Evolutionary conservation across 768 basidiomycete species (phyloP).

Genomic region (Mycena maculata): DNA sequence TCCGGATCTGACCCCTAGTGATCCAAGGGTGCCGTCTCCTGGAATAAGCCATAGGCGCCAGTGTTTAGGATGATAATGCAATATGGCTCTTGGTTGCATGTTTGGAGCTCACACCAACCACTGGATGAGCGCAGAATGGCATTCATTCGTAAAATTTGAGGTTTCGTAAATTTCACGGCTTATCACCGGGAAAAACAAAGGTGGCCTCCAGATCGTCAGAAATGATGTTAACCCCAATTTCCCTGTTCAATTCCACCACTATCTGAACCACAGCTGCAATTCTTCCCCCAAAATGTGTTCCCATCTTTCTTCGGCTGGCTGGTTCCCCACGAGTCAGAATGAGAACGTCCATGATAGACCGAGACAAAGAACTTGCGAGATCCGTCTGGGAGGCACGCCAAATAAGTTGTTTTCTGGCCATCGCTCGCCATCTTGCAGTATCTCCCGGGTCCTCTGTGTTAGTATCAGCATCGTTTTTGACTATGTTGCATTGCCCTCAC

Average conservation of each 20-base stretch:
- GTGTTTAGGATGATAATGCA: too few relatives aligned
- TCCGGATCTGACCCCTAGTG: too few relatives aligned
- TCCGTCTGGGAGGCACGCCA: background rate
- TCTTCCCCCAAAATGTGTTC: conserved; percentile 7
- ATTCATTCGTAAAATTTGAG: too few relatives aligned
- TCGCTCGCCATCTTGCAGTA: conserved; percentile 19
- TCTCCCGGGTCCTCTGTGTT: conserved; percentile 10
- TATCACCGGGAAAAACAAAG: background rate
- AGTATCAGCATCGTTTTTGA: background rate
- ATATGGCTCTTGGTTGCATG: too few relatives aligned
- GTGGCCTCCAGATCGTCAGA: conserved; percentile 25
- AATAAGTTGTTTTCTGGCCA: conserved; percentile 34
- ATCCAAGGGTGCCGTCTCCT: too few relatives aligned
- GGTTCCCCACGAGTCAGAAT: background rate
- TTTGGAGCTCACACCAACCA: too few relatives aligned
- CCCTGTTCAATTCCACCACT: conserved; percentile 19
- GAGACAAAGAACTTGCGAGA: background rate
- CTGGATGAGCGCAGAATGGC: too few relatives aligned
- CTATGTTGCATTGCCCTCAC: background rate
- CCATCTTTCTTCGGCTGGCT: background rate
- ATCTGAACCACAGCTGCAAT: background rate
- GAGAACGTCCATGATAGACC: conserved; percentile 1
- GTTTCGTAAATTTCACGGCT: too few relatives aligned
- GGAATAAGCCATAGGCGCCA: too few relatives aligned
- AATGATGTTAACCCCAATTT: conserved; percentile 15